Percentiles rank a stretch among this genome's conserved stretches.
phyloP scores from a whole-genome alignment of 164 flowering plant species.

The Sedum album region DNA sequence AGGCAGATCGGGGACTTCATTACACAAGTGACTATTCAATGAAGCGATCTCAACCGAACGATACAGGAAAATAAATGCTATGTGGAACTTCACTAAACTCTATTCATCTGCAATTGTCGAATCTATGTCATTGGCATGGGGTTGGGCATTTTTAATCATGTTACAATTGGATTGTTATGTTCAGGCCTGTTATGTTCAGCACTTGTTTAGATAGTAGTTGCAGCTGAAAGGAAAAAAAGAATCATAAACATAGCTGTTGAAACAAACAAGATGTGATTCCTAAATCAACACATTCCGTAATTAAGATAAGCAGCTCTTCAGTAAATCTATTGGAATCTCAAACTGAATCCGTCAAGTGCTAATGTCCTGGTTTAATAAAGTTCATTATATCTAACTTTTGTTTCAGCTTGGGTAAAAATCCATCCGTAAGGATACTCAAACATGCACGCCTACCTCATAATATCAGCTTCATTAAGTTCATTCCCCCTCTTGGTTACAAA shows the following conservation, averaged over 20 bases:
- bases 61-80: too few relatives aligned
- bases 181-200: too few relatives aligned
- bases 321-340: background rate
- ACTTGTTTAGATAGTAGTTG: too few relatives aligned
- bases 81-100: too few relatives aligned
- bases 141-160: too few relatives aligned
- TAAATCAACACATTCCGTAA: background rate
- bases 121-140: too few relatives aligned
- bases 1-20: too few relatives aligned
- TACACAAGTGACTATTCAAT: too few relatives aligned
- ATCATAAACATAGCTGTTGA: background rate
- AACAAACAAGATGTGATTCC: background rate
- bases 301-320: background rate
- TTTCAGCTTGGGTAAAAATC: background rate
- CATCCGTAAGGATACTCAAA: background rate
- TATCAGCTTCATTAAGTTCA: slow-evolving; percentile 69
- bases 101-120: too few relatives aligned
- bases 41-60: too few relatives aligned
- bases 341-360: background rate
- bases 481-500: slow-evolving; percentile 67
- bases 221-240: too few relatives aligned
- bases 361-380: background rate
- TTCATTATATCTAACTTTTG: background rate
- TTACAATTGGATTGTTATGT: too few relatives aligned
- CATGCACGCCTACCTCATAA: slow-evolving; percentile 48